Evolutionary conservation across 768 basidiomycete species (phyloP), one percentile per base, ranked within the genome.

Genomic region (Tylopilus balloui): DNA sequence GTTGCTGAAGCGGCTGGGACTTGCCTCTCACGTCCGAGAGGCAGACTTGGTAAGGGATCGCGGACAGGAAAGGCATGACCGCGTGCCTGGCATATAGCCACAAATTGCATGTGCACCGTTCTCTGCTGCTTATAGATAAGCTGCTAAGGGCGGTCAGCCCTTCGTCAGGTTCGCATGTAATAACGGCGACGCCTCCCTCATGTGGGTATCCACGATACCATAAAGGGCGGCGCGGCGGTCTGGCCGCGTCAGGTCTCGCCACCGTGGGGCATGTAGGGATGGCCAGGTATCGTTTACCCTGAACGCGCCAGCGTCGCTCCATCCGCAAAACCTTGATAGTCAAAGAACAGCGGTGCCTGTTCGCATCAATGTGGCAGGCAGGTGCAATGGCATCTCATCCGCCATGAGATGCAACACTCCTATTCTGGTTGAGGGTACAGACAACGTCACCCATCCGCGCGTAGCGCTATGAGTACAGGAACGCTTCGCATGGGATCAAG

Each of bases 401-500:
- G 52, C 53, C 47, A 55, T 48, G 58, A 54, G 54, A 57, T 47
- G 48, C 42, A 51, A 37, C 42, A 10, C 9, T 42, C 51, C 54
- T 42, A 10, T 58, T 54, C 49, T 36, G 42, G 52, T 51, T 40
- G 42, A 39, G 59, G 62, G 61, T 19, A 34, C 53, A 42, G 38
- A 31, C 53, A 59, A 64, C 59, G 62, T 61, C 52, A 64, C 29
- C 24, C 38, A 34, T 37, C 44, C 12, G 42, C 42, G 51, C 48
- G n/a, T n/a, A n/a, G n/a, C n/a, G 34, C 34, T 48, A 52, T 53
- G 46, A 47, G 36, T 50, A 52, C 50, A 58, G 56, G 51, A 62
- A 64, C 56, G 45, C 48, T 58, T 62, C 59, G 53, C 52, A 64
- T 61, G 49, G 47, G 64, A 53, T 50, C 59, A 62, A 44, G 17